Evolutionary conservation across 805 yeast genomes (phyloP).

Genomic region (Kurtzmaniella fragi): DNA sequence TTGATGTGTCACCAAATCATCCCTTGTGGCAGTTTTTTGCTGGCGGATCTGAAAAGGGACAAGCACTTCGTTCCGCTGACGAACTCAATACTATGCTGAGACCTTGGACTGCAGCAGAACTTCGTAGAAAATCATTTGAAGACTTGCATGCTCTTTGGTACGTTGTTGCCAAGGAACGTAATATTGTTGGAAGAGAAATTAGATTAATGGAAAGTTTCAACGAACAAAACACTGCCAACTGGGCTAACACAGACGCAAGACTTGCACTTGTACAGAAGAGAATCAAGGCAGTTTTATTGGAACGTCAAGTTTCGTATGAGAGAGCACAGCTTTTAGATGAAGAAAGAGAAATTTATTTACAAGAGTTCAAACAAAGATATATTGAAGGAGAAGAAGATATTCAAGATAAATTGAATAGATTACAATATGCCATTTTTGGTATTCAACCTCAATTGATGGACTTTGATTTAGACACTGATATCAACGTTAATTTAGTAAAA

Average conservation of each 20-base stretch:
- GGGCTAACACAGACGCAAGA: slow-evolving; percentile 35
- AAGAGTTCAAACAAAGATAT: slow-evolving; percentile 56
- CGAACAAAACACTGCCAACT: slow-evolving; percentile 19
- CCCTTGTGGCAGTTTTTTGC: slow-evolving; percentile 93
- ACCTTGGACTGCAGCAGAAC: slow-evolving; percentile 83
- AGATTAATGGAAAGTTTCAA: slow-evolving; percentile 43
- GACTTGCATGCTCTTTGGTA: slow-evolving; percentile 94
- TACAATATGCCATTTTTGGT: slow-evolving; percentile 83
- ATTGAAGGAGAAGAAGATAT: slow-evolving; percentile 49
- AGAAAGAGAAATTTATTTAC: slow-evolving; percentile 44
- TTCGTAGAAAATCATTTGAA: slow-evolving; percentile 85
- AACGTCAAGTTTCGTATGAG: slow-evolving; percentile 69
- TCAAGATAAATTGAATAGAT: slow-evolving; percentile 67
- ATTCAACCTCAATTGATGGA: slow-evolving; percentile 62
- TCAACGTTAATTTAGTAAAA: slow-evolving; percentile 42
- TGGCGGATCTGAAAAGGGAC: slow-evolving; percentile 43
- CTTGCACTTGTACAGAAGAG: slow-evolving; percentile 38
- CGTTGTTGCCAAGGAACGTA: slow-evolving; percentile 76
- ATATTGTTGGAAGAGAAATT: slow-evolving; percentile 69
- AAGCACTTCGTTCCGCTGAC: slow-evolving; percentile 51
- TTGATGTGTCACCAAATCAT: slow-evolving; percentile 74
- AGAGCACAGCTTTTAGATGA: slow-evolving; percentile 47
- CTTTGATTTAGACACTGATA: slow-evolving; percentile 52
- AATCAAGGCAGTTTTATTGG: slow-evolving; percentile 82
- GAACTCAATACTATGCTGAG: slow-evolving; percentile 56